A percentile compares a stretch with the other conserved stretches of the same genome.
Conservation (phyloP, 2,329 filamentous ascomycete genomes). For the Xylariaceae sp. region DNA sequence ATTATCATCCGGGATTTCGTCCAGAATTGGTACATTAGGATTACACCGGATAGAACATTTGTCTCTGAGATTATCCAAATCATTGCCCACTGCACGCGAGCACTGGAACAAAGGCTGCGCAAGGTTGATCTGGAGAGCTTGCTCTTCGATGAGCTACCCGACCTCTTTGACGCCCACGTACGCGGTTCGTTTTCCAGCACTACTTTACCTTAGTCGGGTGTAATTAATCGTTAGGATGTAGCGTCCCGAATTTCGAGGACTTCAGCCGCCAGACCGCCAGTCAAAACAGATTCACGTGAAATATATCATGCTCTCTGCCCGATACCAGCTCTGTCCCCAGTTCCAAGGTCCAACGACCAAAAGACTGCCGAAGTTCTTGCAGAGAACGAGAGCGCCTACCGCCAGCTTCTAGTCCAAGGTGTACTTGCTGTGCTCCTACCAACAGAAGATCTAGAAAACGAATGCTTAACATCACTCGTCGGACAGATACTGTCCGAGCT, state of each 20-base stretch:
- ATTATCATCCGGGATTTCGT: constrained; percentile 89
- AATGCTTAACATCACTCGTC: constrained; percentile 76
- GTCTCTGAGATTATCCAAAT: constrained; percentile 84
- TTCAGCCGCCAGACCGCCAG: constrained; percentile 51
- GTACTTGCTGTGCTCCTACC: constrained; percentile 80
- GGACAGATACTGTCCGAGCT: constrained; percentile 86
- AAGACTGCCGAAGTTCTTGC: constrained; percentile 55
- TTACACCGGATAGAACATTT: constrained; percentile 86
- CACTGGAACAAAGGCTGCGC: constrained; percentile 79
- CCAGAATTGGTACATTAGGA: constrained; percentile 86
- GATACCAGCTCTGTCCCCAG: constrained; percentile 73
- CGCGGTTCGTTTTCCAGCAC: constrained; percentile 50
- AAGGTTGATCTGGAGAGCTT: constrained; percentile 79
- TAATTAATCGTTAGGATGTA: constrained; percentile 31
- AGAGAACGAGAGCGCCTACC: constrained; percentile 77
- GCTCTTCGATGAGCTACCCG: constrained; percentile 82
- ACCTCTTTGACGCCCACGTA: constrained; percentile 75
- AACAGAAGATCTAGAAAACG: constrained; percentile 87
- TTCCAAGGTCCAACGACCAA: constrained; percentile 55
- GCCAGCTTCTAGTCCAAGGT: constrained; percentile 81
- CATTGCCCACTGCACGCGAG: constrained; percentile 86
- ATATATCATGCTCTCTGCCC: constrained; percentile 83
- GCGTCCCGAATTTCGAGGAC: constrained; percentile 69
- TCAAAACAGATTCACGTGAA: constrained; percentile 58
- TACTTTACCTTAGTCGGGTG: constrained; percentile 1